Base-by-base conservation (phyloP, 495 filamentous ascomycete genomes). In the Lasiosphaeria hispida region DNA sequence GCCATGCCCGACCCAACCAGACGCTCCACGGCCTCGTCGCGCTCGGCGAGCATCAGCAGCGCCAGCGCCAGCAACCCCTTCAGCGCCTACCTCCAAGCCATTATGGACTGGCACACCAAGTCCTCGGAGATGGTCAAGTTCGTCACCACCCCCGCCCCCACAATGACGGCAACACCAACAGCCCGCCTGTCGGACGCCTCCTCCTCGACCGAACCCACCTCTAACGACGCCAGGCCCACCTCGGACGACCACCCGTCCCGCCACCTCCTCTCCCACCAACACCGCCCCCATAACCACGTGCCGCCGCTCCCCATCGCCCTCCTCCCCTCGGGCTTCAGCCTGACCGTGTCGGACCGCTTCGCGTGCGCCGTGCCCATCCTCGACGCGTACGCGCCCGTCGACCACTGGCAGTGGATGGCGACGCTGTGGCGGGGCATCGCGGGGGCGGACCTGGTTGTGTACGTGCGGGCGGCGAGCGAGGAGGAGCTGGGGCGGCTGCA, bases 391-490 rank as follows among this genome's bases (percentile, higher is more conserved):
- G 81, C 82, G 1, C 86, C 90, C 0, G 76, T 90, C 33, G 91
- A 98, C 65, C 94, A 98, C 69, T 98, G 94, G 94, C 91, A 96
- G 72, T 97, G 94, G 94, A 90, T 93, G 78, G 94, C 93, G 30
- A 94, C 89, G 49, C 80, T 96, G 3, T 98, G 93, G 93, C 86
- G 92, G 1, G 88, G 89, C 1, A 88, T 90, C 51, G 81, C 93
- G 0, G 92, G 90, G 0, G 83, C 92, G 0, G 94, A 98, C 72
- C 77, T 97, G 58, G 96, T 91, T 0, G 81, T 98, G 17, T 93
- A 84, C 61, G 80, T 87, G 37, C 74, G 76, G 58, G 56, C 49
- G 1, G 60, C 40, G 3, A 42, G 45, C 1, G 63, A 65, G 14
- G 63, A 67, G 14, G 63, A 70, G 44, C 35, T 67, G 50, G 18